Evolutionary conservation across 225 moss, liverwort and hornwort species (phyloP).

Genomic region (Pseudoscleropodium purum): DNA sequence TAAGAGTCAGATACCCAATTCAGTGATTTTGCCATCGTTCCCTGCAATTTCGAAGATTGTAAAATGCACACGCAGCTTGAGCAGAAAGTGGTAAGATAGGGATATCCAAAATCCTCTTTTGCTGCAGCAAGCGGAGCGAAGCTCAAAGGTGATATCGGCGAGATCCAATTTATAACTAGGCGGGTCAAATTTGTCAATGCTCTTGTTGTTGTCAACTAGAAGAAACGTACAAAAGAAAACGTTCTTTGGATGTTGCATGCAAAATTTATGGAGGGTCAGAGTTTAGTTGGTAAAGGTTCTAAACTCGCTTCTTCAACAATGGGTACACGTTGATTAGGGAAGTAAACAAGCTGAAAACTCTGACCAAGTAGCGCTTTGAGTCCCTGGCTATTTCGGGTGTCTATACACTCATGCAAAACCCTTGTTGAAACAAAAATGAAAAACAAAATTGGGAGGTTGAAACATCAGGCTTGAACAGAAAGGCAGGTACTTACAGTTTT

Average conservation of each 20-base stretch:
- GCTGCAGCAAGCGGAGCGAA: neutral
- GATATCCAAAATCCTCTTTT: no score
- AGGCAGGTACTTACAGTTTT: conserved; percentile 10
- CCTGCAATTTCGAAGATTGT: neutral
- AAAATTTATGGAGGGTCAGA: neutral
- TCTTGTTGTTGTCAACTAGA: neutral
- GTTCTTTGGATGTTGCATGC: neutral
- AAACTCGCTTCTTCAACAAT: neutral
- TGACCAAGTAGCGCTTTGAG: neutral
- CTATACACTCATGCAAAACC: no score
- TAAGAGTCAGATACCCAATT: neutral
- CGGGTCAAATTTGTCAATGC: neutral
- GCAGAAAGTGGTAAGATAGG: neutral
- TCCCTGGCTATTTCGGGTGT: neutral
- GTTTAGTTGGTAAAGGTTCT: neutral
- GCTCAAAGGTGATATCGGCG: neutral
- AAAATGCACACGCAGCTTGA: neutral
- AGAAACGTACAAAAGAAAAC: neutral
- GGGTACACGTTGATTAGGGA: neutral
- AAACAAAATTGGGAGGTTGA: neutral
- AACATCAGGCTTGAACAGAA: neutral
- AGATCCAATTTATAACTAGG: no score
- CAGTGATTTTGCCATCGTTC: neutral
- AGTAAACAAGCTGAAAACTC: neutral
- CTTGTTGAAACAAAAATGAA: neutral